Base-by-base conservation (phyloP, 2,329 filamentous ascomycete species). In the Clarireedia paspali region DNA sequence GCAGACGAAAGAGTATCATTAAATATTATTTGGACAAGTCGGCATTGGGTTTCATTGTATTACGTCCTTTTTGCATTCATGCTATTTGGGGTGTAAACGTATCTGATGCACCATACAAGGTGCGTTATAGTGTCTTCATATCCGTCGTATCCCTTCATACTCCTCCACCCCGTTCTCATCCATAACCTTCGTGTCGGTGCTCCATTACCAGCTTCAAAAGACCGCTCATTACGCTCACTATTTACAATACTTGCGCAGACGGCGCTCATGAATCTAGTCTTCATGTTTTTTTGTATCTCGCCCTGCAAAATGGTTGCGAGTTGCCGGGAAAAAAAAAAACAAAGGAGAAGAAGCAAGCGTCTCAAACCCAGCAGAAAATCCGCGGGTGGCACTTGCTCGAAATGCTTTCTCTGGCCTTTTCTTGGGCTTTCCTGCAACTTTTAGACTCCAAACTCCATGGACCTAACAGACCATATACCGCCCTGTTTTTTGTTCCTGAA, bases 391-490 rank as follows among this genome's bases (percentile, higher is more conserved):
- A 45, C 42, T 45, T 45, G 20, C n/a, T 45, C 42, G n/a, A 45
- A 23, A 45, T 24, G 20, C 42, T 45, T 38, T 40, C 17, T 30
- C 27, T 30, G 27, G 38, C 2, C 44, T 27, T 30, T 42, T 50
- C 44, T 50, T 24, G 24, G n/a, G 27, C 38, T 38, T 30, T 23
- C 5, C 20, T 6, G 23, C 12, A 20, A 20, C 42, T 50, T 52
- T 54, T 50, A 23, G 30, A 55, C 52, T 55, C 52, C 52, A 44
- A 24, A 27, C 52, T 17, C 20, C 39, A 50, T 50, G 26, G 38
- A n/a, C 24, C 34, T n/a, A 46, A n/a, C 40, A 27, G 40, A 48
- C 40, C 20, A 42, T 23, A 6, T 45, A 24, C 42, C 42, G 20
- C 42, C 20, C 6, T 38, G 40, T 34, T 55, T 38, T 45, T 30